phyloP scores from a whole-genome alignment of 2,329 filamentous ascomycete species.

The Epichloe festucae region DNA sequence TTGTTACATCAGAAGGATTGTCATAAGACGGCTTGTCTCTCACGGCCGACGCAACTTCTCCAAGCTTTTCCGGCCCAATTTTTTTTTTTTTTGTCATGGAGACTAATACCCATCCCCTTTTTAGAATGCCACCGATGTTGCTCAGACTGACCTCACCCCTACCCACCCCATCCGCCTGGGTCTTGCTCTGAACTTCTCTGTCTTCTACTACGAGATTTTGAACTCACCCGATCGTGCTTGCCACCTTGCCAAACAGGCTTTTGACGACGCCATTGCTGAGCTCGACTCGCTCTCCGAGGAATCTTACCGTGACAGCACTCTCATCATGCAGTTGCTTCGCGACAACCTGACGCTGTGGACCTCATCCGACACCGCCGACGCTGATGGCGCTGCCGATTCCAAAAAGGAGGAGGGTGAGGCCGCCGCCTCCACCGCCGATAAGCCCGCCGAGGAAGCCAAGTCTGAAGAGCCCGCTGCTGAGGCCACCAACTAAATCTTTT shows the following conservation, averaged over 20 bases:
- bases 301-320: conserved; percentile 96
- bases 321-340: conserved; percentile 98
- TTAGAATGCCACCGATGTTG: conserved; percentile 92
- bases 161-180: conserved; percentile 97
- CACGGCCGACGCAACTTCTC: not conserved
- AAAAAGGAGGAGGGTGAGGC: conserved; percentile 50
- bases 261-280: conserved; percentile 97
- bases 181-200: conserved; percentile 96
- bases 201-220: conserved; percentile 99
- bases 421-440: conserved; percentile 12
- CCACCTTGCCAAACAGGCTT: conserved; percentile 98
- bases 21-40: conserved; percentile 14
- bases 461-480: conserved; percentile 29
- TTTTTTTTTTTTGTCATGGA: conserved; percentile 4
- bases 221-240: conserved; percentile 96
- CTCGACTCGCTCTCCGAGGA: conserved; percentile 96
- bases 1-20: conserved; percentile 3
- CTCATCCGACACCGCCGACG: conserved; percentile 77
- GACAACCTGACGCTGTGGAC: conserved; percentile 98
- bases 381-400: conserved; percentile 46
- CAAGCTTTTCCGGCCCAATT: not conserved
- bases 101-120: not conserved
- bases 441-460: conserved; percentile 31
- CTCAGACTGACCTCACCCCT: conserved; percentile 91
- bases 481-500: conserved; percentile 38